Base-by-base conservation (phyloP, 306 rosid species). In the Quercus aquifolioides region DNA sequence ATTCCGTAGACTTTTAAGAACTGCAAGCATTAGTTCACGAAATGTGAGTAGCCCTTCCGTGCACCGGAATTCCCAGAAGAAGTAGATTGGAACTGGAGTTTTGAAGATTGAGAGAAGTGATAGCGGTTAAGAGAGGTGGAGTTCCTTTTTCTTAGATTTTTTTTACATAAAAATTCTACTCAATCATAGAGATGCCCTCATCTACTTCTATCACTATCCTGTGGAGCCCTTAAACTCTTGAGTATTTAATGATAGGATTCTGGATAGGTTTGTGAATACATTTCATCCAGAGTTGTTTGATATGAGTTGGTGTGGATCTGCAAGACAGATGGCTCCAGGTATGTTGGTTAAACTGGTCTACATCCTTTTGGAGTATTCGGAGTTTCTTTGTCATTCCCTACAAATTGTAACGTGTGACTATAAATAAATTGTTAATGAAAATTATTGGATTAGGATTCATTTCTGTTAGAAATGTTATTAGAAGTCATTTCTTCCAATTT, bases 1-100 rank as follows among this genome's bases (percentile, higher is more conserved):
- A 76, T 96, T 96, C 71, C 92, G 98, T 3, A 89, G 86, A 76
- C 99, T 96, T 83, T 80, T 96, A 72, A 91, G 99, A 90, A 90
- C 96, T 38, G 99, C 99, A 33, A 96, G 99, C 88, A 83, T 96
- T 17, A 77, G 91, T 87, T 88, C 99, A 9, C 82, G 88, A 75
- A 86, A 63, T 0, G 78, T 88, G 55, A 52, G 76, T 17, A 86
- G 90, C 85, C 89, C 94, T 23, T 1, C 77, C 9, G 64, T 10
- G 38, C 84, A 71, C 31, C 85, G 65, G 46, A 75, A 41, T 17
- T 38, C 78, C 25, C 78, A 83, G 59, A 88, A 86, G 92, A 70
- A 73, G 68, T 91, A 88, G 90, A 85, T 43, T 57, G 55, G 49
- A 80, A 10, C 21, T 35, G 62, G 6, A 51, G 63, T 81, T 84